These are phyloP conservation scores for Sanguinoderma infundibulare DNA, from an alignment of 1,284 basidiomycete species.

Conservation along the genomic window DNA sequence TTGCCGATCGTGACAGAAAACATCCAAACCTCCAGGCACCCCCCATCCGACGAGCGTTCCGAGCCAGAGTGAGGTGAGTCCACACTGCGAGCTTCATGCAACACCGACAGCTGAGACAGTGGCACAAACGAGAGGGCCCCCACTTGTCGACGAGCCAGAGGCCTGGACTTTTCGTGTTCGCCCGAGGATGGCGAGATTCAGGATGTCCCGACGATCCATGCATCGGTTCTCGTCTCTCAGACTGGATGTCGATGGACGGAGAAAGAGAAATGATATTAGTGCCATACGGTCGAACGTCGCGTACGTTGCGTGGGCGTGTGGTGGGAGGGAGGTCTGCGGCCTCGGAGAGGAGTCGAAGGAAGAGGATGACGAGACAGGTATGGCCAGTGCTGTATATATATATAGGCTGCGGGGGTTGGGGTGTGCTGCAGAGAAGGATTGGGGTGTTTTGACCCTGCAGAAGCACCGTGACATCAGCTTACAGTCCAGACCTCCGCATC, in stretches of 20 bases:
- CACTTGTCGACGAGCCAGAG: neutral
- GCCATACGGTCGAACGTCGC: too few species aligned
- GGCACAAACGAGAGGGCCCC: neutral
- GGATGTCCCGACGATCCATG: slow-evolving; percentile 6
- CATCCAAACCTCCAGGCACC: slow-evolving; percentile 9
- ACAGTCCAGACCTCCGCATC: too few species aligned
- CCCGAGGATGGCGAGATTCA: slow-evolving; percentile 1
- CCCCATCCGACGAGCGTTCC: slow-evolving; percentile 10
- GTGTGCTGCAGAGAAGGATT: too few species aligned
- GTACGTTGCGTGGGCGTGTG: too few species aligned
- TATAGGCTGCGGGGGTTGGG: too few species aligned
- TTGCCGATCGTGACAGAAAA: slow-evolving; percentile 7
- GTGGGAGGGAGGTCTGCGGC: neutral
- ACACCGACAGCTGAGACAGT: slow-evolving; percentile 12
- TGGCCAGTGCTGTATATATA: too few species aligned
- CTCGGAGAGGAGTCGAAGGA: neutral
- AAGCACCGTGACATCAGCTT: too few species aligned
- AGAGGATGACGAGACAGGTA: neutral
- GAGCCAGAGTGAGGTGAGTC: slow-evolving; percentile 21
- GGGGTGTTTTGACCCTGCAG: too few species aligned
- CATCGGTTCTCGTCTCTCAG: neutral
- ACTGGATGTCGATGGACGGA: too few species aligned
- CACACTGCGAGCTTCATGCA: slow-evolving; percentile 17
- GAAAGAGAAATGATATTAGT: too few species aligned
- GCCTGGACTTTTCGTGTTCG: slow-evolving; percentile 8